Conservation (phyloP, 2,329 filamentous ascomycete genomes). For the Diaporthe destruens region DNA sequence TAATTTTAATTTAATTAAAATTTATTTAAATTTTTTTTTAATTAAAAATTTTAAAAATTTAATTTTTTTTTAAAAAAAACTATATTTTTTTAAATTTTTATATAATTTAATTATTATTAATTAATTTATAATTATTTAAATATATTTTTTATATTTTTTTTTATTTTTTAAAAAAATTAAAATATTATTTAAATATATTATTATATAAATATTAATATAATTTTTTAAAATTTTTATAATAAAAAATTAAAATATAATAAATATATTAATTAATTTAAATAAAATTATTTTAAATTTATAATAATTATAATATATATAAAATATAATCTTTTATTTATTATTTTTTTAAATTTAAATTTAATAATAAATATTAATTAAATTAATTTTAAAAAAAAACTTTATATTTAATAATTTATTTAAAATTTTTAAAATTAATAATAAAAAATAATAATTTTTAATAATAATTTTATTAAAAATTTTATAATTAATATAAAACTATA, state of each 20-base stretch:
- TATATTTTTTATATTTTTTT: background rate
- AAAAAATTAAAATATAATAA: too few species aligned
- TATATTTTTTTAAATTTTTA: background rate
- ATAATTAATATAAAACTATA: too few species aligned
- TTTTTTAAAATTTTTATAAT: too few species aligned
- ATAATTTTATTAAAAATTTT: too few species aligned
- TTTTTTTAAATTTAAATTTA: background rate
- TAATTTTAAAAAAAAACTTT: background rate
- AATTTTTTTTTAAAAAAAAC: background rate
- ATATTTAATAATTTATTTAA: too few species aligned
- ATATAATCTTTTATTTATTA: too few species aligned
- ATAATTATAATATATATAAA: too few species aligned
- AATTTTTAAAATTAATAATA: too few species aligned
- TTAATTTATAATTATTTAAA: background rate
- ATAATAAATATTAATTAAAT: background rate
- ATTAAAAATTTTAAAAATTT: too few species aligned
- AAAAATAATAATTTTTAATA: too few species aligned
- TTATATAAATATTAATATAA: conserved; percentile 1
- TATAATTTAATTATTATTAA: background rate
- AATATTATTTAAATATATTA: background rate
- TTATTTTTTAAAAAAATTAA: background rate
- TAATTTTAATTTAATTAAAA: background rate
- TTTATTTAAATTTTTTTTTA: background rate
- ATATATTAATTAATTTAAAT: too few species aligned
- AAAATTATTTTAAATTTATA: too few species aligned